Percentiles rank a stretch among this genome's conserved stretches.
Evolutionary conservation across 1,139 yeast species (phyloP).

Genomic region (Dujonia santamariae): DNA sequence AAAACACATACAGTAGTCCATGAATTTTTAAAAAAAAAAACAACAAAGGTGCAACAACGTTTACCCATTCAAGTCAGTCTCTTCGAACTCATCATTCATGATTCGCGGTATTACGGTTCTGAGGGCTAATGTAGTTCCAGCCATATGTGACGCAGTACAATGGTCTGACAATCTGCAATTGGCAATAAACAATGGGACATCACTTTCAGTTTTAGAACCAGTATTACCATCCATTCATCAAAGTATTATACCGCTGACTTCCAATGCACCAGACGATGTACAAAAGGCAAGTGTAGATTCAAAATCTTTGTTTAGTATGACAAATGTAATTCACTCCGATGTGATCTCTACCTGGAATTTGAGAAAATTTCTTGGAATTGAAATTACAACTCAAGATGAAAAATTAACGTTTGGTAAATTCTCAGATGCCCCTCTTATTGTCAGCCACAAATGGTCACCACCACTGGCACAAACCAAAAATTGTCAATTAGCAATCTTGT

Average conservation of each 20-base stretch:
- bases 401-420: constrained; percentile 28
- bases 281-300: constrained; percentile 21
- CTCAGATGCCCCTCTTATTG: constrained; percentile 30
- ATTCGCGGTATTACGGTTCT: constrained; percentile 20
- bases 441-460: constrained; percentile 37
- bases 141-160: constrained; percentile 30
- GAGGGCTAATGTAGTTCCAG: constrained; percentile 21
- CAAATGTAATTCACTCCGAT: constrained; percentile 28
- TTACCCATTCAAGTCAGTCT: no score
- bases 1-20: no score
- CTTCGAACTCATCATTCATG: no score
- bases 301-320: constrained; percentile 26
- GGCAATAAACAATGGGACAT: constrained; percentile 35
- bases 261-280: constrained; percentile 9
- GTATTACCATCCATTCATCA: constrained; percentile 35
- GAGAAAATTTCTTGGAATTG: constrained; percentile 25
- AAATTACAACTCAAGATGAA: constrained; percentile 27
- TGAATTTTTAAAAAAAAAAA: no score
- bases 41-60: no score
- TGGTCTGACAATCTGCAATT: constrained; percentile 38
- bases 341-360: constrained; percentile 26
- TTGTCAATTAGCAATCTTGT: constrained; percentile 31
- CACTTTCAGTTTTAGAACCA: constrained; percentile 37
- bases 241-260: constrained; percentile 17
- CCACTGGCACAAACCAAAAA: constrained; percentile 22